A percentile compares a stretch with the other conserved stretches of the same genome.
These are phyloP conservation scores for Barnettozyma siamensis DNA, from an alignment of 805 yeast species.

Conservation along the genomic window DNA sequence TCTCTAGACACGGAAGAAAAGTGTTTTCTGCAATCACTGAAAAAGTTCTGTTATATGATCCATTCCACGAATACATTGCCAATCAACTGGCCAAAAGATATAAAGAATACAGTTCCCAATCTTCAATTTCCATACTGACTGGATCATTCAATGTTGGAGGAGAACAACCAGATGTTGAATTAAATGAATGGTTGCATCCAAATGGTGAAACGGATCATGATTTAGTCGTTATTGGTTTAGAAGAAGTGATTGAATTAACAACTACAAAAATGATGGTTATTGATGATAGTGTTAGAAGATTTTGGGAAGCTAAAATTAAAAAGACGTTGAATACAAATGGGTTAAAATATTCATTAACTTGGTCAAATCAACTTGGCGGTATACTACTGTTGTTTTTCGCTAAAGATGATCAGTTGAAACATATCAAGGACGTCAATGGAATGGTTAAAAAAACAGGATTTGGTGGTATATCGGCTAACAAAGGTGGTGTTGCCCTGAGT, in stretches of 20 bases:
- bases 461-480: conserved; percentile 81
- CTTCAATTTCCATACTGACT: conserved; percentile 59
- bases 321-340: conserved; percentile 33
- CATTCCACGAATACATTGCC: conserved; percentile 78
- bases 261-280: conserved; percentile 80
- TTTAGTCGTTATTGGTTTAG: conserved; percentile 75
- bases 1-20: conserved; percentile 26
- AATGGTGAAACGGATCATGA: conserved; percentile 42
- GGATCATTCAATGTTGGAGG: conserved; percentile 92
- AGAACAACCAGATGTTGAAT: conserved; percentile 46
- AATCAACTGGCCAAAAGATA: conserved; percentile 49
- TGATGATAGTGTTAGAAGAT: conserved; percentile 53
- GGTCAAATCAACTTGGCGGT: conserved; percentile 86
- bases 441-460: conserved; percentile 85
- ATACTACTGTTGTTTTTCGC: conserved; percentile 66
- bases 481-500: conserved; percentile 76
- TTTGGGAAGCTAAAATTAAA: conserved; percentile 63
- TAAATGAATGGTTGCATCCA: conserved; percentile 73
- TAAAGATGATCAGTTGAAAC: conserved; percentile 43
- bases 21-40: conserved; percentile 27
- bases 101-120: conserved; percentile 52
- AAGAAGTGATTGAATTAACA: conserved; percentile 81
- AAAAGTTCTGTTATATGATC: conserved; percentile 72
- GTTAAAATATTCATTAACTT: conserved; percentile 45
- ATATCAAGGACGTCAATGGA: conserved; percentile 60